A percentile compares a stretch with the other conserved stretches of the same genome.
Evolutionary conservation across 805 yeast genomes (phyloP).

Genomic region (Torulaspora delbrueckii): DNA sequence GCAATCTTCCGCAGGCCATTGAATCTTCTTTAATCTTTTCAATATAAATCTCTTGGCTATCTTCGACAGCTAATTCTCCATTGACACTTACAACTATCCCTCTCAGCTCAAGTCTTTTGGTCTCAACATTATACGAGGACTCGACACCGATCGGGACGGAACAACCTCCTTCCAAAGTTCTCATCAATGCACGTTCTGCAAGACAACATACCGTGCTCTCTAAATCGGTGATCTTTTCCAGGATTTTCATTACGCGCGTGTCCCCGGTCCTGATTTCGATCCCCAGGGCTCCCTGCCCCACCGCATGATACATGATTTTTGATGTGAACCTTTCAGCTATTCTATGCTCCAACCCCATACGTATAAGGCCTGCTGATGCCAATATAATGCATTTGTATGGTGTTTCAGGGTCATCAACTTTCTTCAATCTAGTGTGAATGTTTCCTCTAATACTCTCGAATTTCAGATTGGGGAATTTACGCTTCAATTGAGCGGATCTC

Average conservation of each 20-base stretch:
- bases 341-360: conserved; percentile 68
- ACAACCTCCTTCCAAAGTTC: conserved; percentile 93
- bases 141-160: conserved; percentile 95
- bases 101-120: conserved; percentile 47
- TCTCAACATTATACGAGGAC: conserved; percentile 46
- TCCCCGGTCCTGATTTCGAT: conserved; percentile 80
- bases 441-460: conserved; percentile 88
- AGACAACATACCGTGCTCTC: conserved; percentile 69
- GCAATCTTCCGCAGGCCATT: conserved; percentile 56
- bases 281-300: conserved; percentile 98
- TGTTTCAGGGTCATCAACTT: conserved; percentile 68
- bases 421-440: conserved; percentile 69
- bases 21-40: conserved; percentile 56
- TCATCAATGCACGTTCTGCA: conserved; percentile 84
- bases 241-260: conserved; percentile 49
- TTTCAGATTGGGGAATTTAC: conserved; percentile 66
- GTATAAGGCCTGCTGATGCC: conserved; percentile 86
- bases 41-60: conserved; percentile 33
- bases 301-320: conserved; percentile 88
- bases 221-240: conserved; percentile 59
- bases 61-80: conserved; percentile 67
- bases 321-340: conserved; percentile 67
- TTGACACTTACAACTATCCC: conserved; percentile 83
- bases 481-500: conserved; percentile 84
- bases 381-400: conserved; percentile 70